Conservation (phyloP, 202 grass and related monocot species). For the Setaria italica region DNA sequence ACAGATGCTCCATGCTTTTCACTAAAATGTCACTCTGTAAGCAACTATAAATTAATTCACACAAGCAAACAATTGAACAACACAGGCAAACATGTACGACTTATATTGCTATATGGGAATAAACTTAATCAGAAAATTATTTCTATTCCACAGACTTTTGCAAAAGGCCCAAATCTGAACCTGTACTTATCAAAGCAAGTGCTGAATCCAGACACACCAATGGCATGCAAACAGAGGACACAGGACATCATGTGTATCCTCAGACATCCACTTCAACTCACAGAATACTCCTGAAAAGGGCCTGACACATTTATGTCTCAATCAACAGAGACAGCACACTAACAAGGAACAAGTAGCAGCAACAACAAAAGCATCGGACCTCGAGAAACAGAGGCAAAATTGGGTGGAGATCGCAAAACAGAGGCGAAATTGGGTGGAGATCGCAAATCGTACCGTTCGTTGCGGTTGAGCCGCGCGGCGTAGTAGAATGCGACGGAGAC, state of each 20-base stretch:
- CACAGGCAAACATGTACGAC: background rate
- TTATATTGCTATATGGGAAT: background rate
- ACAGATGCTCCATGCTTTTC: background rate
- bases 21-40: background rate
- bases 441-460: constrained; percentile 59
- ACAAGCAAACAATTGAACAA: background rate
- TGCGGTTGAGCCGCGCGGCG: constrained; percentile 74
- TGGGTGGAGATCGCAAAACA: background rate
- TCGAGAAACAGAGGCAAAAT: constrained; percentile 5
- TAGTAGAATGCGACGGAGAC: constrained; percentile 92
- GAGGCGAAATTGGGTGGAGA: background rate
- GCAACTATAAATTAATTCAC: background rate
- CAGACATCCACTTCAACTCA: constrained; percentile 28
- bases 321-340: background rate
- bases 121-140: constrained; percentile 18
- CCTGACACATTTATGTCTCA: constrained; percentile 17
- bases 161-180: constrained; percentile 5
- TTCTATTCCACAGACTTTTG: background rate
- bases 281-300: background rate
- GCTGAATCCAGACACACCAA: background rate
- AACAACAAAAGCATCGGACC: background rate
- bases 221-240: background rate
- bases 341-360: constrained; percentile 15
- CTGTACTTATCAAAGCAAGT: constrained; percentile 1
- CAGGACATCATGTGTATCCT: background rate